Conservation (phyloP, 345 rosid genomes). For the Dovyalis caffra region DNA sequence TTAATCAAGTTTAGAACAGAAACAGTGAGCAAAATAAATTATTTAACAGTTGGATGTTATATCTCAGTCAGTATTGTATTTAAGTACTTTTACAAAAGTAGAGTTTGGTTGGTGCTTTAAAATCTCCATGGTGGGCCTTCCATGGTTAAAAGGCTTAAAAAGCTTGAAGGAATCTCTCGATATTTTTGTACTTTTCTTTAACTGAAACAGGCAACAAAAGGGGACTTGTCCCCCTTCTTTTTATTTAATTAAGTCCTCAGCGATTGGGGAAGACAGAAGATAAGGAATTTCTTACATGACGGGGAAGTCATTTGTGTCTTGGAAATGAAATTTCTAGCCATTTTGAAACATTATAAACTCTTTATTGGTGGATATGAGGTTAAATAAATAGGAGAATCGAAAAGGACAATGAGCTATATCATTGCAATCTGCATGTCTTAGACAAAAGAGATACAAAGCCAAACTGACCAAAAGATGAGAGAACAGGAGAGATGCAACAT, state of each 20-base stretch:
- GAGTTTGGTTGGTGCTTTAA: neutral
- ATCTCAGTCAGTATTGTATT: neutral
- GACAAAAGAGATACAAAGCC: neutral
- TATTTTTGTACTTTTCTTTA: neutral
- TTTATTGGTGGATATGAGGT: neutral
- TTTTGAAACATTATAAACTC: neutral
- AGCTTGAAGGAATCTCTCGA: neutral
- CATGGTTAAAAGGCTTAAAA: neutral
- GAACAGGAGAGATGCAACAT: no score
- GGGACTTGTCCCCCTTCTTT: neutral
- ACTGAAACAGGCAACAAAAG: neutral
- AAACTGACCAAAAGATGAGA: neutral
- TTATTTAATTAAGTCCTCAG: no score
- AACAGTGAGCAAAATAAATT: no score
- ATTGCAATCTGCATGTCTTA: neutral
- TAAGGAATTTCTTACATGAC: neutral
- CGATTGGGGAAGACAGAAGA: neutral
- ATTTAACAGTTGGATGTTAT: neutral
- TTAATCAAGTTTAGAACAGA: no score
- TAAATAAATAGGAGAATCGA: neutral
- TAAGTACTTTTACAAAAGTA: neutral
- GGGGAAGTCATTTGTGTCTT: neutral
- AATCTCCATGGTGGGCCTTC: neutral
- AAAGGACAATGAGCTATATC: neutral
- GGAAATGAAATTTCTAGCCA: neutral